These are phyloP conservation scores for Corynespora cassiicola DNA, from an alignment of 2,329 filamentous ascomycete genomes.

Conservation along the genomic window DNA sequence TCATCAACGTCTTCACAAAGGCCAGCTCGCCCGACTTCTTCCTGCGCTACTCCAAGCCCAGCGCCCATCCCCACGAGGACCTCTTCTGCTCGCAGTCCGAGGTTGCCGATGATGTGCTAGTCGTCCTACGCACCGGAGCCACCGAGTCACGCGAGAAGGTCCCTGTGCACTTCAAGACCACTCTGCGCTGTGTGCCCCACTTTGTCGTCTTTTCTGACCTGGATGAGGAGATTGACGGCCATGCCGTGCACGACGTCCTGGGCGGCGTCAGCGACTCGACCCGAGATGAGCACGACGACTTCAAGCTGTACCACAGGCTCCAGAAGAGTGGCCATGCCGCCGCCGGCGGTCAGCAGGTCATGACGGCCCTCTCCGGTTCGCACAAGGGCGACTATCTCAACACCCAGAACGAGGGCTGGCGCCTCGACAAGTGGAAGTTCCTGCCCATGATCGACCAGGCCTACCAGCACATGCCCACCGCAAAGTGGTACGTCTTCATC, in stretches of 20 bases:
- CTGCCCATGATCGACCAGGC: conserved; percentile 62
- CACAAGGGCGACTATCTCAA: conserved; percentile 43
- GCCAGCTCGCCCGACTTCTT: conserved; percentile 36
- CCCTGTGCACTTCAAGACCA: conserved; percentile 63
- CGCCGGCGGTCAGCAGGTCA: conserved; percentile 38
- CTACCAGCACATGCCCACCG: conserved; percentile 40
- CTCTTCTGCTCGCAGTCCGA: conserved; percentile 40
- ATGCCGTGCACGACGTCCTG: conserved; percentile 58
- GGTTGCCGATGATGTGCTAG: conserved; percentile 58
- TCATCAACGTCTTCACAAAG: conserved; percentile 42
- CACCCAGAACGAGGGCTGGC: conserved; percentile 54
- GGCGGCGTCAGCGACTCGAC: conserved; percentile 48
- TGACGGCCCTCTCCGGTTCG: conserved; percentile 39
- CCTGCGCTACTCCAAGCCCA: conserved; percentile 30
- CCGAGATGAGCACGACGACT: conserved; percentile 54
- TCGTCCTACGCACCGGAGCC: conserved; percentile 67
- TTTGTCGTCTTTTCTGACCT: conserved; percentile 66
- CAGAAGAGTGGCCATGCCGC: conserved; percentile 52
- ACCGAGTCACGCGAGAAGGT: conserved; percentile 65
- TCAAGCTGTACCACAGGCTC: conserved; percentile 60
- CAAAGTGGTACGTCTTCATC: conserved; percentile 48
- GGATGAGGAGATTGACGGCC: conserved; percentile 59
- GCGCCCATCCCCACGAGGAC: conserved; percentile 16
- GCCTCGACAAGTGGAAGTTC: conserved; percentile 66
- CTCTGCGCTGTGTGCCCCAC: conserved; percentile 62